Conservation (phyloP, 2,329 filamentous ascomycete genomes). For the Stachybotrys elegans region DNA sequence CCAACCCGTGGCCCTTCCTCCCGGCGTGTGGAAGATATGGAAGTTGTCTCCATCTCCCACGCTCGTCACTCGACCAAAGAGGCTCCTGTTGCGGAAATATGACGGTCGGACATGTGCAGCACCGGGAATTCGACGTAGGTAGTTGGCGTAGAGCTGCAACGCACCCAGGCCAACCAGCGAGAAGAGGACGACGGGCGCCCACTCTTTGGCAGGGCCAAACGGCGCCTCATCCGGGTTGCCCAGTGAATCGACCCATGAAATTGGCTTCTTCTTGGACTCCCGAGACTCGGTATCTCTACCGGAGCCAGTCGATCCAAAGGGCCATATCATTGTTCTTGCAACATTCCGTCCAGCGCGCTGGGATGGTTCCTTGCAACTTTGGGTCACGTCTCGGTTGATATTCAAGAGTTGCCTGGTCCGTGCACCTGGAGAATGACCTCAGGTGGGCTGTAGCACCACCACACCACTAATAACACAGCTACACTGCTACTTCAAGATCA, state of each 20-base stretch:
- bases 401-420: too few species aligned
- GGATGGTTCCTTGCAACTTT: too few species aligned
- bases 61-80: slow-evolving; percentile 84
- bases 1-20: slow-evolving; percentile 84
- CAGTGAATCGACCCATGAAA: slow-evolving; percentile 35
- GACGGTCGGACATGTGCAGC: slow-evolving; percentile 68
- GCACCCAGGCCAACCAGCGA: slow-evolving; percentile 32
- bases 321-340: slow-evolving; percentile 34
- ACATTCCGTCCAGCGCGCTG: too few species aligned
- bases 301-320: slow-evolving; percentile 27
- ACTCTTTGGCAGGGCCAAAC: slow-evolving; percentile 31
- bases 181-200: slow-evolving; percentile 32
- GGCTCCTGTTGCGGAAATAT: slow-evolving; percentile 67
- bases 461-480: too few species aligned
- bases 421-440: too few species aligned
- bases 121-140: slow-evolving; percentile 79
- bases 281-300: slow-evolving; percentile 16
- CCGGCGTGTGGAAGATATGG: slow-evolving; percentile 88
- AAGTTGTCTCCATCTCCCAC: slow-evolving; percentile 98
- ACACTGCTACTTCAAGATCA: too few species aligned
- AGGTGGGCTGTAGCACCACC: too few species aligned
- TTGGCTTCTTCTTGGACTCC: slow-evolving; percentile 16
- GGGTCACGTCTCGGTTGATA: too few species aligned
- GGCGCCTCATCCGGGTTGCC: slow-evolving; percentile 17
- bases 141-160: slow-evolving; percentile 61